These are phyloP conservation scores for Venturia effusa DNA, from an alignment of 2,329 filamentous ascomycete genomes.

Conservation along the genomic window DNA sequence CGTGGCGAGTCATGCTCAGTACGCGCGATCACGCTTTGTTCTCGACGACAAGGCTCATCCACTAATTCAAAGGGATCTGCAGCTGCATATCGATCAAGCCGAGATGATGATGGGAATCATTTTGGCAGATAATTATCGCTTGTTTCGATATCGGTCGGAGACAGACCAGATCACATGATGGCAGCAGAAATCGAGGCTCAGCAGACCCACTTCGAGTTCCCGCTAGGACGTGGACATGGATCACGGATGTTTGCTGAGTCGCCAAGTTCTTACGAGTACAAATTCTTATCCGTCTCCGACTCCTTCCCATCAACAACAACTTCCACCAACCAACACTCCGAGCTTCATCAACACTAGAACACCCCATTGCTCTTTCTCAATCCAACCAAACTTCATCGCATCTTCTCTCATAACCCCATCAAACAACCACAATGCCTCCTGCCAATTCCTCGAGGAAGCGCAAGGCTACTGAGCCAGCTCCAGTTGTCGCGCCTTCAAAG, in stretches of 20 bases:
- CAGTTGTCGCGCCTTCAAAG: not conserved
- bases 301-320: not conserved
- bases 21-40: not conserved
- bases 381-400: not conserved
- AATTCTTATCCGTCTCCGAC: not conserved
- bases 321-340: not conserved
- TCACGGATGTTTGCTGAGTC: not conserved
- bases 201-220: not conserved
- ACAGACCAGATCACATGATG: not conserved
- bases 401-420: not conserved
- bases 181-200: not conserved
- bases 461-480: not conserved
- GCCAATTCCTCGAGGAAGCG: slow-evolving; percentile 4
- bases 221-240: too few species aligned
- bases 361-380: not conserved
- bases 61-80: not conserved
- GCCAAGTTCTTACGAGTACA: too few species aligned
- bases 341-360: not conserved
- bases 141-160: too few species aligned
- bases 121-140: too few species aligned
- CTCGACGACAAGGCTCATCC: not conserved
- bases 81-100: too few species aligned
- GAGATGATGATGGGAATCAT: too few species aligned
- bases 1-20: not conserved
- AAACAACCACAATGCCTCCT: not conserved